Percentiles rank a stretch among this genome's conserved stretches.
These are phyloP conservation scores for Cercospora canescens DNA, from an alignment of 2,329 filamentous ascomycete species.

Conservation along the genomic window DNA sequence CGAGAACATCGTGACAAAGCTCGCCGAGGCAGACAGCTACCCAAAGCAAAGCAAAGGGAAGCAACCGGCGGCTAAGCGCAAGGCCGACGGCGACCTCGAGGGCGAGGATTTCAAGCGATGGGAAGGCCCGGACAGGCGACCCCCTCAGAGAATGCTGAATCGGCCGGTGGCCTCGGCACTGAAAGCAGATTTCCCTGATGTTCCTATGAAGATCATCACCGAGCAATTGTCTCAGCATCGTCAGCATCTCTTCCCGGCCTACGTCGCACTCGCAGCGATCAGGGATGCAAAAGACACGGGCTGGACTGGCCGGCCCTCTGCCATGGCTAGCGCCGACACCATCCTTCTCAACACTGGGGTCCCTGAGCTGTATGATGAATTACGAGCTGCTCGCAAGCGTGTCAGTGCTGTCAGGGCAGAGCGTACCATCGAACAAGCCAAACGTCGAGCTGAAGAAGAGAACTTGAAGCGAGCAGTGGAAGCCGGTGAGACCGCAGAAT, in stretches of 20 bases:
- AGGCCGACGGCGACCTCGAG: conserved; percentile 29
- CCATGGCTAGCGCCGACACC: conserved; percentile 23
- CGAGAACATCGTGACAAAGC: conserved; percentile 32
- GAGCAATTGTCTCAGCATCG: conserved; percentile 29
- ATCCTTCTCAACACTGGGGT: conserved; percentile 27
- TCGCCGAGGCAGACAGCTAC: conserved; percentile 28
- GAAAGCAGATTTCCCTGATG: conserved; percentile 44
- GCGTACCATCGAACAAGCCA: conserved; percentile 22
- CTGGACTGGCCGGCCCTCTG: conserved; percentile 23
- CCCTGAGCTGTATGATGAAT: conserved; percentile 32
- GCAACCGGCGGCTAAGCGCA: conserved; percentile 28
- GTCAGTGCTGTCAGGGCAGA: conserved; percentile 23
- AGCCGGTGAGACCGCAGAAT: conserved; percentile 62
- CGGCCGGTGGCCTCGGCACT: conserved; percentile 33
- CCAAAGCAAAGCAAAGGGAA: conserved; percentile 34
- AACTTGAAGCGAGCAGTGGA: conserved; percentile 38
- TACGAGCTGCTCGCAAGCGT: conserved; percentile 36
- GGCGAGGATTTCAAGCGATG: conserved; percentile 25
- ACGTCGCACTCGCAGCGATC: conserved; percentile 34
- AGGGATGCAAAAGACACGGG: conserved; percentile 21
- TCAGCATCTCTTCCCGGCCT: conserved; percentile 42
- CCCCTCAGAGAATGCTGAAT: conserved; percentile 13
- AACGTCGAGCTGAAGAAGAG: conserved; percentile 35
- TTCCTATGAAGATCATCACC: conserved; percentile 40
- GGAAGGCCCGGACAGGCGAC: conserved; percentile 25